Percentiles rank a stretch among this genome's conserved stretches.
phyloP scores from a whole-genome alignment of 306 rosid genomes.

The Alnus glutinosa region DNA sequence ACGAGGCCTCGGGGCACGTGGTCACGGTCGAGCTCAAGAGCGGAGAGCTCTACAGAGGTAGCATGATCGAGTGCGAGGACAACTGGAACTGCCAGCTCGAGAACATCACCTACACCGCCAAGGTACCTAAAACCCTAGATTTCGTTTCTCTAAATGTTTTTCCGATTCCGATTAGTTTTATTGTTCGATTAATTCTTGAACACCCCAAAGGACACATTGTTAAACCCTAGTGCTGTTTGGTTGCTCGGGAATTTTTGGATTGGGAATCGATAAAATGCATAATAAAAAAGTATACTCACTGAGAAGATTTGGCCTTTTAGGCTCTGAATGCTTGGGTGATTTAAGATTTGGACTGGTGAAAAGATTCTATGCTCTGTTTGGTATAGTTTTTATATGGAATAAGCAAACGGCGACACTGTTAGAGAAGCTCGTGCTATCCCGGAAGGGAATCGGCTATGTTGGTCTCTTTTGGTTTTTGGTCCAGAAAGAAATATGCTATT shows the following conservation, averaged over 20 bases:
- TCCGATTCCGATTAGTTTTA: not conserved
- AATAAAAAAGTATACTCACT: too few relatives aligned
- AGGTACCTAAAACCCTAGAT: conserved; percentile 38
- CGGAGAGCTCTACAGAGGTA: conserved; percentile 96
- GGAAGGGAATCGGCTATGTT: too few relatives aligned
- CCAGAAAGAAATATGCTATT: too few relatives aligned
- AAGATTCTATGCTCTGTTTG: not conserved
- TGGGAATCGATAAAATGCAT: too few relatives aligned
- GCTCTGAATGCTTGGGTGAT: not conserved
- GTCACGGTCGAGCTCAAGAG: conserved; percentile 97
- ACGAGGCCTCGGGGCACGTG: conserved; percentile 95
- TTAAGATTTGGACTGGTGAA: not conserved
- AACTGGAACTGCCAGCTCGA: conserved; percentile 99
- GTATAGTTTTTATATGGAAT: not conserved
- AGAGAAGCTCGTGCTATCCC: too few relatives aligned
- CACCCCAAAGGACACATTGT: not conserved
- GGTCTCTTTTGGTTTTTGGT: too few relatives aligned
- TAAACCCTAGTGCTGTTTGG: not conserved
- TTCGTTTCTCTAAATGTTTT: not conserved
- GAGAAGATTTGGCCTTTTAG: not conserved
- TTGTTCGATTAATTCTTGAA: not conserved
- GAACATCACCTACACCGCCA: conserved; percentile 97
- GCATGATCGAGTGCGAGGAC: conserved; percentile 97
- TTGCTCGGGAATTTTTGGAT: not conserved
- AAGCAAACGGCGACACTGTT: not conserved